Evolutionary conservation across 495 filamentous ascomycete species (phyloP).

Genomic region (Glarea lozoyensis): DNA sequence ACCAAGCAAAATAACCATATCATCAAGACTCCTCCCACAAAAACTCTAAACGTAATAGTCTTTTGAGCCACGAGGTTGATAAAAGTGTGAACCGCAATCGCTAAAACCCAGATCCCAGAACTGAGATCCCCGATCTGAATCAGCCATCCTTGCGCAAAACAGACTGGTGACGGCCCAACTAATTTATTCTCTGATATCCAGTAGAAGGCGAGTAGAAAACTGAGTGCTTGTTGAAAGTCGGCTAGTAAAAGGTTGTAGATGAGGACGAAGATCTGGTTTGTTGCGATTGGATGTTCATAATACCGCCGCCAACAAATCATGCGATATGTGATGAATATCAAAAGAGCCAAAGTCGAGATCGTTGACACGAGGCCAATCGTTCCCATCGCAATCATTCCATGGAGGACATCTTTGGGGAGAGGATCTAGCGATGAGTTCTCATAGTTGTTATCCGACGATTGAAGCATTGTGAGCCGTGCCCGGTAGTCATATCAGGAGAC

Average conservation of each 20-base stretch:
- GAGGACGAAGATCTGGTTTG: slow-evolving; percentile 56
- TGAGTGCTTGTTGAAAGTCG: slow-evolving; percentile 51
- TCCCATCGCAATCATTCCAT: slow-evolving; percentile 33
- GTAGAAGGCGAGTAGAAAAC: slow-evolving; percentile 48
- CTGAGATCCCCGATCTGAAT: slow-evolving; percentile 54
- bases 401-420: slow-evolving; percentile 2
- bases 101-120: slow-evolving; percentile 52
- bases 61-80: slow-evolving; percentile 39
- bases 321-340: slow-evolving; percentile 42
- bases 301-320: slow-evolving; percentile 42
- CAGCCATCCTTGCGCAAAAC: slow-evolving; percentile 53
- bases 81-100: slow-evolving; percentile 53
- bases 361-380: slow-evolving; percentile 39
- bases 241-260: slow-evolving; percentile 58
- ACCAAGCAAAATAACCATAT: slow-evolving; percentile 41
- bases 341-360: slow-evolving; percentile 31
- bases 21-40: slow-evolving; percentile 33
- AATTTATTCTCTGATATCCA: slow-evolving; percentile 45
- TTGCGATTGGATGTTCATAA: slow-evolving; percentile 33
- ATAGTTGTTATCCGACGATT: neutral
- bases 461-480: neutral
- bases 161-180: slow-evolving; percentile 37
- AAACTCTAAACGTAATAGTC: slow-evolving; percentile 35
- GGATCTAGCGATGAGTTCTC: slow-evolving; percentile 11
- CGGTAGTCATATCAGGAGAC: neutral